Conservation (phyloP, 2,329 filamentous ascomycete species). For the Ceratocystis colombiana region DNA sequence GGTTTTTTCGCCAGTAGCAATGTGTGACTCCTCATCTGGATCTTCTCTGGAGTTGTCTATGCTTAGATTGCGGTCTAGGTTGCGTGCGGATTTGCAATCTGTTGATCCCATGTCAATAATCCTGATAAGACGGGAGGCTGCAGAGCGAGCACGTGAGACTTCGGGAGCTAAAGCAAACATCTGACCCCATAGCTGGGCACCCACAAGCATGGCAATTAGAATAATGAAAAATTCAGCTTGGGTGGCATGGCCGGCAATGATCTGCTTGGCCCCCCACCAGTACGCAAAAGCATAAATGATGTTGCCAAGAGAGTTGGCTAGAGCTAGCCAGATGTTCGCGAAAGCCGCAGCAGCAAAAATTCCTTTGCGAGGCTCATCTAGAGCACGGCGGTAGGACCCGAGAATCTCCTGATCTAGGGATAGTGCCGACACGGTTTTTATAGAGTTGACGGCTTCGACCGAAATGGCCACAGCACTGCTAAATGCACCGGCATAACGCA, state of each 20-base stretch:
- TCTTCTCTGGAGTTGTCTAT: constrained; percentile 27
- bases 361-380: constrained; percentile 44
- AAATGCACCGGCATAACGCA: constrained; percentile 54
- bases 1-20: background rate
- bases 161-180: constrained; percentile 68
- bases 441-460: constrained; percentile 55
- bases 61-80: constrained; percentile 27
- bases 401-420: constrained; percentile 45
- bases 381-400: constrained; percentile 43
- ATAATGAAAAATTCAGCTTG: constrained; percentile 67
- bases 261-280: constrained; percentile 68
- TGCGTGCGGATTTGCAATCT: constrained; percentile 21
- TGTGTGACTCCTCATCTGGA: constrained; percentile 36
- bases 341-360: constrained; percentile 41
- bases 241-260: constrained; percentile 53
- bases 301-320: constrained; percentile 52
- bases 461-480: constrained; percentile 53
- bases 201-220: constrained; percentile 59
- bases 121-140: constrained; percentile 48
- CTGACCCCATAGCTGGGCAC: constrained; percentile 62
- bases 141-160: constrained; percentile 54
- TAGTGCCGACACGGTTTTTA: constrained; percentile 52
- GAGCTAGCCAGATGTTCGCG: constrained; percentile 50
- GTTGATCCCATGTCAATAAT: constrained; percentile 39
- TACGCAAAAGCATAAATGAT: constrained; percentile 66